phyloP scores from a whole-genome alignment of 2,329 filamentous ascomycete genomes.

The Sclerotinia sclerotiorum region DNA sequence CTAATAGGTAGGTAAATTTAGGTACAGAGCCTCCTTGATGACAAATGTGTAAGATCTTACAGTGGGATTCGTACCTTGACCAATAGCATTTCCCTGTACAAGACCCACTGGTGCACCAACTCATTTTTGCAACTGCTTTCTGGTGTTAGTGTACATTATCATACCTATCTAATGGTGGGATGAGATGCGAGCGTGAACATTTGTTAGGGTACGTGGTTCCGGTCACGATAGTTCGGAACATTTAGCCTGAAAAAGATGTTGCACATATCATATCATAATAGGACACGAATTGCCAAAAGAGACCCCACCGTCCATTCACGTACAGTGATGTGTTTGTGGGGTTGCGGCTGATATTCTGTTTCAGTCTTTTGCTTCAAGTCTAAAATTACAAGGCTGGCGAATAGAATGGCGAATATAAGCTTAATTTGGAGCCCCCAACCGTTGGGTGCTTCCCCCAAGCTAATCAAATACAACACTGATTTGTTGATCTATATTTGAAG shows the following conservation, averaged over 20 bases:
- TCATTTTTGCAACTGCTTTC: too few relatives aligned
- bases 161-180: not conserved
- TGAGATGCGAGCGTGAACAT: not conserved
- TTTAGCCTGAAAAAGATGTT: not conserved
- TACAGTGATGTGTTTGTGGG: not conserved
- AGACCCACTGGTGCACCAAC: too few relatives aligned
- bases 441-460: too few relatives aligned
- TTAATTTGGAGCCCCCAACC: too few relatives aligned
- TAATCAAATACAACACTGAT: not conserved
- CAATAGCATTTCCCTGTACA: too few relatives aligned
- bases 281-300: not conserved
- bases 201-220: not conserved
- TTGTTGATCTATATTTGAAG: not conserved
- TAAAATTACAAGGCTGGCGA: too few relatives aligned
- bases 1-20: conserved; percentile 24
- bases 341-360: not conserved
- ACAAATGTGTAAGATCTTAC: too few relatives aligned
- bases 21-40: too few relatives aligned
- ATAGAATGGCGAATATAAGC: not conserved
- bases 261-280: conserved; percentile 1
- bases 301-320: not conserved
- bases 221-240: not conserved
- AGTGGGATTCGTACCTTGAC: too few relatives aligned
- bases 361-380: not conserved
- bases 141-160: too few relatives aligned